These are phyloP conservation scores for Fusarium gaditjirri DNA, from an alignment of 2,329 filamentous ascomycete genomes.

Conservation along the genomic window DNA sequence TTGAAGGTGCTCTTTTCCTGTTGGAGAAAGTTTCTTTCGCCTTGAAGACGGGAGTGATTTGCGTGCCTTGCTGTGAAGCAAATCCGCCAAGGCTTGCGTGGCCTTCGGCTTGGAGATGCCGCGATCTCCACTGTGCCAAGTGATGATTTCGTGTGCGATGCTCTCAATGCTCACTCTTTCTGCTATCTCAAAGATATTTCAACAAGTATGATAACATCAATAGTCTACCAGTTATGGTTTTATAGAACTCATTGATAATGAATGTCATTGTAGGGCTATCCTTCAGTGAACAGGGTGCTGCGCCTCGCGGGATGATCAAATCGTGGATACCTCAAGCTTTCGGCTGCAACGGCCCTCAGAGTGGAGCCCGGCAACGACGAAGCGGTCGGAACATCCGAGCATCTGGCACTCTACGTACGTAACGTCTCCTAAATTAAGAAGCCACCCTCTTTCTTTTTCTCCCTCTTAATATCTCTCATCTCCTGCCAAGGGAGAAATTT, in stretches of 20 bases:
- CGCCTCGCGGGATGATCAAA: slow-evolving; percentile 18
- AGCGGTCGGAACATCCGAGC: slow-evolving; percentile 4
- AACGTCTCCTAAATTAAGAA: not conserved
- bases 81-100: slow-evolving; percentile 13
- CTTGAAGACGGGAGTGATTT: not conserved
- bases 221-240: no score
- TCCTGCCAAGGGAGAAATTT: not conserved
- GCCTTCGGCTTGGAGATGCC: slow-evolving; percentile 32
- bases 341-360: slow-evolving; percentile 10
- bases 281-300: slow-evolving; percentile 3
- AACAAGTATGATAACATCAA: no score
- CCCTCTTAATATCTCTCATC: not conserved
- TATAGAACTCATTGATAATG: no score
- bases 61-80: not conserved
- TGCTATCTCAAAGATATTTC: accelerated
- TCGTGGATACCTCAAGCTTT: slow-evolving; percentile 10
- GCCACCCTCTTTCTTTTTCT: not conserved
- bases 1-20: not conserved
- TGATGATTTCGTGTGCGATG: not conserved
- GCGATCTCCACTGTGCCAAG: slow-evolving; percentile 34
- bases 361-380: not conserved
- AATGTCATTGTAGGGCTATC: not conserved
- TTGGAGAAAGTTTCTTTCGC: not conserved
- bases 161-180: not conserved
- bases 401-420: not conserved